Evolutionary conservation across 2,329 filamentous ascomycete genomes (phyloP), one percentile per base, ranked within the genome.

Genomic region (Aspergillus sp.): DNA sequence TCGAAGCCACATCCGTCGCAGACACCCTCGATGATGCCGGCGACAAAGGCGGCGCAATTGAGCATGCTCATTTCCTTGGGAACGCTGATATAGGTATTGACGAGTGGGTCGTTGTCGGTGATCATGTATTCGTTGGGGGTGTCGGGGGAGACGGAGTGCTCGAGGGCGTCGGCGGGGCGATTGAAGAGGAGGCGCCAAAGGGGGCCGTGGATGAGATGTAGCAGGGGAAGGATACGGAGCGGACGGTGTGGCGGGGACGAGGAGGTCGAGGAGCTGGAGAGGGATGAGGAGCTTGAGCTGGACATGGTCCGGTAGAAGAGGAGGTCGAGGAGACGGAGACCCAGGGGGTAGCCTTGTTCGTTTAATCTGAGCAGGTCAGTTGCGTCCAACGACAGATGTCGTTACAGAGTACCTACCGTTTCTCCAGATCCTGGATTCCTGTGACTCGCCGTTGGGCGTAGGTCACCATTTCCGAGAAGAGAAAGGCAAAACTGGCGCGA

Each of bases 101-200:
- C 93, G 47, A 97, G 80, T 19, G 94, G 94, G 70, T 97, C 94
- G 74, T 99, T 97, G 76, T 99, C 94, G 64, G 92, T 90, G 64
- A 99, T 94, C 93, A 99, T 97, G 79, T 97, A 99, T 77, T 97
- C 93, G 63, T 94, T 90, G 8, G 90, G 87, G 48, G 91, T 93
- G 49, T 86, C 83, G 8, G 89, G 86, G 65, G 89, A 87, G 49
- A 85, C 85, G 53, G 86, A 90, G 75, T 94, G 92, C 76, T 99
- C 94, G 53, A 99, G 85, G 16, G 90, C 88, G 75, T 97, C 93
- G 24, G 94, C 94, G 51, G 92, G 87, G 1, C 93, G 88, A 35
- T 84, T 86, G 73, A 99, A 99, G 45, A 99, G 87, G 72, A 95
- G 89, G 60, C 88, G 85, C 89, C 93, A 99, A 50, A 96, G 81